phyloP scores from a whole-genome alignment of 306 rosid genomes.

The Hippophae rhamnoides region DNA sequence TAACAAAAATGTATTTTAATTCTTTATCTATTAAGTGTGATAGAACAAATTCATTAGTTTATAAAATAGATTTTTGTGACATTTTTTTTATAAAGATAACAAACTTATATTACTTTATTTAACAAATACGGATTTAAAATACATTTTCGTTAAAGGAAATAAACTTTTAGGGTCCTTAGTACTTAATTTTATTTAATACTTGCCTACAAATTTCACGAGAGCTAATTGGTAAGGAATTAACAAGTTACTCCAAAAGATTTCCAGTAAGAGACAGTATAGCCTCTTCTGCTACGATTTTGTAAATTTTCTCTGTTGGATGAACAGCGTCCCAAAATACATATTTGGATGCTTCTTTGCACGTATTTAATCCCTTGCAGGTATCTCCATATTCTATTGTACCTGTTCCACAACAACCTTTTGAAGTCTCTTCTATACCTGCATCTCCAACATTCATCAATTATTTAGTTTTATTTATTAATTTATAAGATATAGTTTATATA shows the following conservation, averaged over 20 bases:
- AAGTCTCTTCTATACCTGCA: conserved; percentile 41
- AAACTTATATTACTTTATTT: too few species aligned
- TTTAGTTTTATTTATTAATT: neutral
- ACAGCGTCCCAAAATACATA: conserved; percentile 78
- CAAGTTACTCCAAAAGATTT: neutral
- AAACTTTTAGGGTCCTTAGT: fast-evolving
- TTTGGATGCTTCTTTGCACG: conserved; percentile 41
- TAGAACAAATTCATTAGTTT: too few species aligned
- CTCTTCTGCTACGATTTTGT: conserved; percentile 45
- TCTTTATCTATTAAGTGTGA: too few species aligned
- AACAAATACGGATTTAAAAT: too few species aligned
- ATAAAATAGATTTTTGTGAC: too few species aligned
- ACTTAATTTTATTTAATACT: neutral
- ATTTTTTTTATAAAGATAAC: too few species aligned
- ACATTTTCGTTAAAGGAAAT: too few species aligned
- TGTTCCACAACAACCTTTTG: conserved; percentile 68
- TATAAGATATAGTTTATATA: too few species aligned
- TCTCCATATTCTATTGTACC: conserved; percentile 52
- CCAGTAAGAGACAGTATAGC: conserved; percentile 23
- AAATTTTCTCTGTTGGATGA: conserved; percentile 67
- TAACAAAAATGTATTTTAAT: too few species aligned
- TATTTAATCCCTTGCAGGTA: conserved; percentile 48
- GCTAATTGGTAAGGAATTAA: neutral
- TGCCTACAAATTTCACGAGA: neutral
- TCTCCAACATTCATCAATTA: neutral